Percentiles rank a stretch among this genome's conserved stretches.
Conservation (phyloP, 352 stramenopile species). For the Phytophthora ramorum region DNA sequence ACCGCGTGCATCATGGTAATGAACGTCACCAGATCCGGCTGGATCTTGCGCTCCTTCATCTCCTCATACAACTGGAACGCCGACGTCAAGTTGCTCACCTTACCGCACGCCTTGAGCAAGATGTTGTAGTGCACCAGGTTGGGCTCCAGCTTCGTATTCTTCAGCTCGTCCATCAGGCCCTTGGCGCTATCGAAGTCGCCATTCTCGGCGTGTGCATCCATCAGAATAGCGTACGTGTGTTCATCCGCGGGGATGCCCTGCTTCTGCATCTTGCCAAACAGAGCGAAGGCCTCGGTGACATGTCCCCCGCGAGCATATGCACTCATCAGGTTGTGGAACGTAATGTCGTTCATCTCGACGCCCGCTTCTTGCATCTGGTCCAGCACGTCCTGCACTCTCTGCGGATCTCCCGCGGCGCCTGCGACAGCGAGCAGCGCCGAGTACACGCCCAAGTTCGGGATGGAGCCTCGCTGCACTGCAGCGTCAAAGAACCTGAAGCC, state of each 20-base stretch:
- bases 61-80: constrained; percentile 88
- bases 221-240: constrained; percentile 79
- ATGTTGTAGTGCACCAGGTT: constrained; percentile 87
- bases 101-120: constrained; percentile 78
- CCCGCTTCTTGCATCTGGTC: constrained; percentile 60
- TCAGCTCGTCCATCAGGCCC: constrained; percentile 62
- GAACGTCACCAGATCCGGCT: constrained; percentile 79
- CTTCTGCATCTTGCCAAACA: constrained; percentile 68
- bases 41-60: constrained; percentile 81
- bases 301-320: constrained; percentile 67
- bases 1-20: constrained; percentile 91
- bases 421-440: constrained; percentile 65
- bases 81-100: constrained; percentile 67
- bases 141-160: constrained; percentile 36
- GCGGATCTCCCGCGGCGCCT: constrained; percentile 50
- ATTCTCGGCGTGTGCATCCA: constrained; percentile 69
- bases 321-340: constrained; percentile 77
- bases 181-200: constrained; percentile 65
- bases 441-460: constrained; percentile 74
- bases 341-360: constrained; percentile 72
- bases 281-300: constrained; percentile 51
- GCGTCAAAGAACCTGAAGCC: constrained; percentile 70
- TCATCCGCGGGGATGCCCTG: constrained; percentile 57
- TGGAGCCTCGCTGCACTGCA: constrained; percentile 60
- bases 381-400: constrained; percentile 56